Evolutionary conservation across 345 rosid genomes (phyloP).

Genomic region (Salix caprea): DNA sequence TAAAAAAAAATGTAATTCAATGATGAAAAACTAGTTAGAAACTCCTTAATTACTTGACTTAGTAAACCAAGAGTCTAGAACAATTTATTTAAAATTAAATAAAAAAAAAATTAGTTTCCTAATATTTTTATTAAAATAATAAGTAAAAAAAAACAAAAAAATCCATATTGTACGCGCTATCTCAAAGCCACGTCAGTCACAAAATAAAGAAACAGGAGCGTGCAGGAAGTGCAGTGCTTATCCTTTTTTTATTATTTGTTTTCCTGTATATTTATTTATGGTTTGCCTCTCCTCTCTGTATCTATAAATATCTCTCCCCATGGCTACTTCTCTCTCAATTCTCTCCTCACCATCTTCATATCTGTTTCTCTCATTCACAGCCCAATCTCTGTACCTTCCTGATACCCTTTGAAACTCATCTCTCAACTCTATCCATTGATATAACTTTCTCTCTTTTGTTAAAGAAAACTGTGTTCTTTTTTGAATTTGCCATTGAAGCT

Average conservation of each 20-base stretch:
- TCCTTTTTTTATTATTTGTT: neutral
- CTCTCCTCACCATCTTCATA: neutral
- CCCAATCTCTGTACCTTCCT: neutral
- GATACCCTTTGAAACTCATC: neutral
- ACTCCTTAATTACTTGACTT: too few relatives aligned
- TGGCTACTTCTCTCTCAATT: neutral
- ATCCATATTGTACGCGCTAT: too few relatives aligned
- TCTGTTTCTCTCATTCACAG: neutral
- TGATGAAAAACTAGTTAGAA: too few relatives aligned
- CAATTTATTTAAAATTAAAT: too few relatives aligned
- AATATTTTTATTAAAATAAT: too few relatives aligned
- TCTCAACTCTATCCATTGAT: neutral
- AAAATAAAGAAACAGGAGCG: too few relatives aligned
- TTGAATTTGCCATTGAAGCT: neutral
- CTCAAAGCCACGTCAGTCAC: too few relatives aligned
- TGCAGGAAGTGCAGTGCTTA: neutral
- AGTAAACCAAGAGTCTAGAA: too few relatives aligned
- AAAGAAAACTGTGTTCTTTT: neutral
- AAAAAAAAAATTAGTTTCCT: too few relatives aligned
- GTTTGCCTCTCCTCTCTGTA: neutral
- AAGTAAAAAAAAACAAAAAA: too few relatives aligned
- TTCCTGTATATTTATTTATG: neutral
- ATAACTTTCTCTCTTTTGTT: neutral
- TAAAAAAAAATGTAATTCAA: too few relatives aligned
- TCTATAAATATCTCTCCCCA: neutral